Evolutionary conservation across 768 basidiomycete genomes (phyloP), one percentile per base, ranked within the genome.

Genomic region (Daedaleopsis sinensis): DNA sequence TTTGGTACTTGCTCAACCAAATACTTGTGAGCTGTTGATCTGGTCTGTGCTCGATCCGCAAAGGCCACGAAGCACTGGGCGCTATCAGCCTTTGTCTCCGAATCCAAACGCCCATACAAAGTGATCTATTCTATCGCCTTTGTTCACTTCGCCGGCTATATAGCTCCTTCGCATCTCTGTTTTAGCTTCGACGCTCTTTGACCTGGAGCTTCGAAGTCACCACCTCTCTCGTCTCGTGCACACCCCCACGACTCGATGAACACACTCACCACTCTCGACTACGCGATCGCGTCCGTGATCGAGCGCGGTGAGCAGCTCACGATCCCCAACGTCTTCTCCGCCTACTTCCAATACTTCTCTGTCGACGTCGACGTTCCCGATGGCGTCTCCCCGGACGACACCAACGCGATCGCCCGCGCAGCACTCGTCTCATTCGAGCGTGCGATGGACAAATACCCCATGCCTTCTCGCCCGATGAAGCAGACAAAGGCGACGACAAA

Each of bases 331-430:
- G 90, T 91, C 66, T 93, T 98, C 68, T 89, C 97, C 61, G 84
- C 90, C 68, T 94, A 90, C 80, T 85, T 98, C 65, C 58, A 64
- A 15, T 51, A 47, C 39, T 9, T 83, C 95, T 32, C 27, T 7
- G 59, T 75, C 84, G n/a, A 87, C 96, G 74, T 88, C 96, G 69
- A 89, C 92, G 72, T 91, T 87, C 54, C 62, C n/a, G 62, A 56
- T 11, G 61, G 52, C 12, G 21, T 24, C 3, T n/a, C 39, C 54
- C 91, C 97, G 77, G 96, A 96, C 64, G 97, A 96, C 44, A 91
- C 90, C 15, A 90, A 92, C 38, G 95, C 97, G 79, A 96, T 98
- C 70, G 94, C 95, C 18, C 94, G 96, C 77, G 95, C 96, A 64
- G 95, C 95, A 18, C 96, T 94, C 67, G 94, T 95, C 75, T 89